Percentiles rank a stretch among this genome's conserved stretches.
Conservation (phyloP, 768 basidiomycete genomes). For the Boletus patriciae region DNA sequence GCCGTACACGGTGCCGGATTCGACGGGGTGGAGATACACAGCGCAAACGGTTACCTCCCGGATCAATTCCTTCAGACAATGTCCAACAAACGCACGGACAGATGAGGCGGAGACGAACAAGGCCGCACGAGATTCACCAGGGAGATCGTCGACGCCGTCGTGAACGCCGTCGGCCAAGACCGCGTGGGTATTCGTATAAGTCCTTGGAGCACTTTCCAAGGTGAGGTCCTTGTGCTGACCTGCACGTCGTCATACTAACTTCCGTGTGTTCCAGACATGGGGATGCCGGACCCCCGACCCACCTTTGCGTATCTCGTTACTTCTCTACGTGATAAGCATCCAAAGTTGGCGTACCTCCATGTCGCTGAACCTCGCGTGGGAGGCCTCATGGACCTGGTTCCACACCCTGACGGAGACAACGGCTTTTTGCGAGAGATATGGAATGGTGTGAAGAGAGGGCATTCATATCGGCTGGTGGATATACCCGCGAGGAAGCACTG, state of each 20-base stretch:
- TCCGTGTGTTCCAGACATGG: slow-evolving; percentile 39
- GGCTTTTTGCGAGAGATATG: slow-evolving; percentile 1
- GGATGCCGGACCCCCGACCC: slow-evolving; percentile 46
- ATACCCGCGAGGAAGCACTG: neutral
- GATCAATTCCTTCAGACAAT: too few relatives aligned
- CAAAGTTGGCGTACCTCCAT: slow-evolving; percentile 51
- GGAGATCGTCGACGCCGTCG: slow-evolving; percentile 53
- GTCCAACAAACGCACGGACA: too few relatives aligned
- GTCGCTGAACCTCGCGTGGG: slow-evolving; percentile 41
- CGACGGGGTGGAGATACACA: slow-evolving; percentile 45
- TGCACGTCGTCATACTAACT: neutral
- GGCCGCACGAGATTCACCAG: slow-evolving; percentile 56
- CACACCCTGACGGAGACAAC: neutral
- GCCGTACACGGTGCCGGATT: slow-evolving; percentile 37
- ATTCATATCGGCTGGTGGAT: slow-evolving; percentile 1
- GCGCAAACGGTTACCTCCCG: neutral
- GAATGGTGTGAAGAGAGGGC: neutral
- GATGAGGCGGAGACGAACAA: slow-evolving; percentile 36
- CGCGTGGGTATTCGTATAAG: slow-evolving; percentile 55
- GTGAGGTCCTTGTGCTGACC: too few relatives aligned
- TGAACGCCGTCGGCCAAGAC: slow-evolving; percentile 51
- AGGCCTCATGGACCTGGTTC: neutral
- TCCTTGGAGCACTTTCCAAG: slow-evolving; percentile 50
- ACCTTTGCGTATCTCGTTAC: slow-evolving; percentile 5
- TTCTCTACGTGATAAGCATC: slow-evolving; percentile 32